Percentiles rank a stretch among this genome's conserved stretches.
These are phyloP conservation scores for Hordeum vulgare DNA, from an alignment of 176 grass and related monocot genomes.

Conservation along the genomic window MorexV3_pseudomolecules_assembly NC_058522.1:580401657-580402156, in stretches of 20 bases:
- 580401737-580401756: background rate
- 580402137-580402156: background rate
- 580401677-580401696: background rate
- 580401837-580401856: constrained; percentile 10
- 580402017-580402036: background rate
- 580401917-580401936: background rate
- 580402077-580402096: background rate
- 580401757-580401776: background rate
- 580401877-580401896: background rate
- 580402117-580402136: background rate
- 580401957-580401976: background rate
- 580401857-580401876: background rate
- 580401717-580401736: background rate
- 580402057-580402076: background rate
- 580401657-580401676: background rate
- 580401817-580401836: constrained; percentile 21
- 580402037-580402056: constrained; percentile 12
- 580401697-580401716: background rate
- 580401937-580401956: background rate
- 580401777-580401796: background rate
- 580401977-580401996: constrained; percentile 1
- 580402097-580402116: background rate
- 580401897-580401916: background rate
- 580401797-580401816: background rate
- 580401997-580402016: background rate